These are phyloP conservation scores for Pulveroboletus frians DNA, from an alignment of 768 basidiomycete species.

Conservation along the genomic window DNA sequence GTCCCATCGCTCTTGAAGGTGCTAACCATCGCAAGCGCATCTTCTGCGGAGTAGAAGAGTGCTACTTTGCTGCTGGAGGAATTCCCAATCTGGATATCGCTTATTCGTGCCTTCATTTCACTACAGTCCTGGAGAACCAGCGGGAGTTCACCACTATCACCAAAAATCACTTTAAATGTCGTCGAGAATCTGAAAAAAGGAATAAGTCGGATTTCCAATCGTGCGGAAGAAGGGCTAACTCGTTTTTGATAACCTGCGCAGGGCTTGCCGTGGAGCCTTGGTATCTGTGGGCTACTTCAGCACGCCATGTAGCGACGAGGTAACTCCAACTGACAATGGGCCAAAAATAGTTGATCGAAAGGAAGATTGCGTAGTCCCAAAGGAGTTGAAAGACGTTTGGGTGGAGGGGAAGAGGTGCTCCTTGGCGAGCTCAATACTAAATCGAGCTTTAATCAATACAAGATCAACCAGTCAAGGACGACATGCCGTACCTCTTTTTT, in stretches of 20 bases:
- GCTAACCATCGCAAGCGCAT: conserved; percentile 47
- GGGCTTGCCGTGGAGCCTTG: conserved; percentile 16
- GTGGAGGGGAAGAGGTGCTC: conserved; percentile 45
- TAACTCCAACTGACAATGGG: conserved; percentile 45
- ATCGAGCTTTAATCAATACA: conserved; percentile 4
- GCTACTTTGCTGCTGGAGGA: conserved; percentile 44
- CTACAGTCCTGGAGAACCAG: conserved; percentile 41
- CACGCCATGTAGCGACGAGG: neutral
- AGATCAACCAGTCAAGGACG: neutral
- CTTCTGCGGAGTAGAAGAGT: conserved; percentile 50
- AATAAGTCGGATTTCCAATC: conserved; percentile 4
- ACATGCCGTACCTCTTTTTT: conserved; percentile 22
- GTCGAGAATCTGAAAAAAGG: conserved; percentile 18
- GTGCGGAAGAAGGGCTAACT: conserved; percentile 14
- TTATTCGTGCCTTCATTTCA: conserved; percentile 30
- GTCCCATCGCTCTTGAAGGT: conserved; percentile 49
- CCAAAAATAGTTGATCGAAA: conserved; percentile 62
- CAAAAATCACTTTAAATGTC: conserved; percentile 46
- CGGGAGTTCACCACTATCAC: conserved; percentile 47
- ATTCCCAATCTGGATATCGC: conserved; percentile 36
- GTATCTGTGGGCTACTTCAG: conserved; percentile 19
- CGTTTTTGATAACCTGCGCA: conserved; percentile 4
- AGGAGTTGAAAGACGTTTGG: conserved; percentile 17
- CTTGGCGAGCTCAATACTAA: conserved; percentile 40
- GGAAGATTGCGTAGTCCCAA: conserved; percentile 31